These are phyloP conservation scores for Herpetospermum pedunculosum DNA, from an alignment of 306 rosid species.

Conservation along the genomic window DNA sequence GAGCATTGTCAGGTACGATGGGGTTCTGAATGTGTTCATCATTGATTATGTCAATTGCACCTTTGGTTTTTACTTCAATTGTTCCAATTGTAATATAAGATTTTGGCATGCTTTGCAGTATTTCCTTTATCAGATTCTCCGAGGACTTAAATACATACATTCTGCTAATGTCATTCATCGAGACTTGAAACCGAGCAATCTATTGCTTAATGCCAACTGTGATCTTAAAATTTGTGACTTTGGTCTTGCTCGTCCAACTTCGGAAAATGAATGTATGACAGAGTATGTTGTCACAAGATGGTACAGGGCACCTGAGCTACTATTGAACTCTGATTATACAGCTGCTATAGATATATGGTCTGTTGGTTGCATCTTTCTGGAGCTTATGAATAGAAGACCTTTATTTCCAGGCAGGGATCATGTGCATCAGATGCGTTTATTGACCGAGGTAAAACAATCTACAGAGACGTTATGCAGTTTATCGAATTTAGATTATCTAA, in stretches of 20 bases:
- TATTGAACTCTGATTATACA: conserved; percentile 90
- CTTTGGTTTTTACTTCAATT: background rate
- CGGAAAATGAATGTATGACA: conserved; percentile 82
- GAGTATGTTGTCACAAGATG: conserved; percentile 97
- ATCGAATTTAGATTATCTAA: background rate
- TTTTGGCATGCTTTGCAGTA: conserved; percentile 60
- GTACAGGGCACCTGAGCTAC: conserved; percentile 94
- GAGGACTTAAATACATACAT: conserved; percentile 84
- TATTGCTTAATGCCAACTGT: conserved; percentile 75
- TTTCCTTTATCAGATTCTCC: conserved; percentile 90
- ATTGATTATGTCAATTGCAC: background rate
- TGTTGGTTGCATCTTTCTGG: conserved; percentile 93
- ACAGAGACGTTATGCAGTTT: background rate
- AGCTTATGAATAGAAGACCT: conserved; percentile 95
- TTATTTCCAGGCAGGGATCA: conserved; percentile 82
- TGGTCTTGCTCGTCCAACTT: conserved; percentile 82
- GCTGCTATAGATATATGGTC: conserved; percentile 96
- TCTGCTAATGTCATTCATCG: conserved; percentile 92
- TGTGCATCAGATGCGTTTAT: conserved; percentile 88
- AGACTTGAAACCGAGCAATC: conserved; percentile 91
- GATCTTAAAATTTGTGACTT: conserved; percentile 92
- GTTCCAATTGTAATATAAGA: conserved; percentile 11
- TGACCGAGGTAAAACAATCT: conserved; percentile 63
- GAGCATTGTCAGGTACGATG: conserved; percentile 76
- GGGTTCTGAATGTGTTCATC: background rate